Percentiles rank a stretch among this genome's conserved stretches.
These are phyloP conservation scores for Mikania micrantha DNA, from an alignment of 129 eudicot genomes.

Conservation along the genomic window DNA sequence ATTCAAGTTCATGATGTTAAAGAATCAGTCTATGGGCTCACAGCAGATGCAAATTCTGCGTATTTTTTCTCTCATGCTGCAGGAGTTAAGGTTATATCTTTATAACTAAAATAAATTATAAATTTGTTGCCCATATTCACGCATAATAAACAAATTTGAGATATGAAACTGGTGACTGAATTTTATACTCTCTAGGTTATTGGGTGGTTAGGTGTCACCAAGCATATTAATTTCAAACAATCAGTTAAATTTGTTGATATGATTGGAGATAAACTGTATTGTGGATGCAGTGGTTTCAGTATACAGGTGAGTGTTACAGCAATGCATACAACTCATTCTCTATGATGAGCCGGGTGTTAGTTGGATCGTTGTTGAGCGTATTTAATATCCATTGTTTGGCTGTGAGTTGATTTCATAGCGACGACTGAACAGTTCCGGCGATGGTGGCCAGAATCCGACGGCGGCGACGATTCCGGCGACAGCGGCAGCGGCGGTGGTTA, in stretches of 20 bases:
- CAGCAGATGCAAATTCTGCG: conserved; percentile 47
- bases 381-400: conserved; percentile 49
- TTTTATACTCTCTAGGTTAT: conserved; percentile 35
- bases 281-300: conserved; percentile 68
- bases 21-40: conserved; percentile 50
- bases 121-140: not conserved
- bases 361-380: conserved; percentile 44
- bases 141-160: not conserved
- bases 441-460: too few species aligned
- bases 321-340: conserved; percentile 15
- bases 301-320: conserved; percentile 40
- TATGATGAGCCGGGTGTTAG: conserved; percentile 45
- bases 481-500: too few species aligned
- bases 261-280: conserved; percentile 49
- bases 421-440: too few species aligned
- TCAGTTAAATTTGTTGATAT: conserved; percentile 54
- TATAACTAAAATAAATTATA: not conserved
- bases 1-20: conserved; percentile 71
- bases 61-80: conserved; percentile 58
- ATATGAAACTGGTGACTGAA: not conserved
- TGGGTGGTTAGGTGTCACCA: conserved; percentile 61
- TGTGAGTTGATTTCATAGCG: conserved; percentile 59
- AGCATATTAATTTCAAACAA: too few species aligned
- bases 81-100: conserved; percentile 77
- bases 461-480: too few species aligned